Percentiles rank a stretch among this genome's conserved stretches.
Conservation (phyloP, 2,329 filamentous ascomycete genomes). For the Fusarium newnesense region DNA sequence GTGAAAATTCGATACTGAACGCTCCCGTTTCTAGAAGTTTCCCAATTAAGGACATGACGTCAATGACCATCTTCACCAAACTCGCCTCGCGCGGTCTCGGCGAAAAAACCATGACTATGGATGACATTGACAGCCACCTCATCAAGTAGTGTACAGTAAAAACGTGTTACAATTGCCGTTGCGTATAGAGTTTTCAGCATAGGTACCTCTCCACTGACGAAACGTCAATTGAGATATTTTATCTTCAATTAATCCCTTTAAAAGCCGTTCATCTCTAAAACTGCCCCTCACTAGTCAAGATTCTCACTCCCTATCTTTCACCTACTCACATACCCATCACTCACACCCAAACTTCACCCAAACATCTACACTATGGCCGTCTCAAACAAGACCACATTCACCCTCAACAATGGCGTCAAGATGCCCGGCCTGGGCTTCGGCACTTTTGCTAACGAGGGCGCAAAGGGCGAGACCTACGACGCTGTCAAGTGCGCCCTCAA, state of each 20-base stretch:
- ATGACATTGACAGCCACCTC: constrained; percentile 18
- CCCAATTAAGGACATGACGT: constrained; percentile 21
- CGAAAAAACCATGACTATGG: constrained; percentile 1
- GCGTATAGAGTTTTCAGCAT: background rate
- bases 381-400: constrained; percentile 51
- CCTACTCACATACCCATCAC: constrained; percentile 15
- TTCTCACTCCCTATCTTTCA: background rate
- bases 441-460: constrained; percentile 73
- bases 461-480: constrained; percentile 45
- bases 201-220: constrained; percentile 5
- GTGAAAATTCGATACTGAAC: constrained; percentile 23
- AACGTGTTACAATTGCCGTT: constrained; percentile 1
- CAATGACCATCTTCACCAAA: constrained; percentile 9
- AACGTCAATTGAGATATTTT: constrained; percentile 22
- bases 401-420: constrained; percentile 63
- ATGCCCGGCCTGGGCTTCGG: constrained; percentile 73
- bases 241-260: constrained; percentile 11
- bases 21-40: constrained; percentile 18
- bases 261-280: constrained; percentile 12
- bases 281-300: background rate
- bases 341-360: constrained; percentile 2
- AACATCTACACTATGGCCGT: constrained; percentile 28
- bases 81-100: constrained; percentile 20
- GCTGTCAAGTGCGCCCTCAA: constrained; percentile 56
- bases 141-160: constrained; percentile 7